A percentile compares a stretch with the other conserved stretches of the same genome.
Evolutionary conservation across 345 rosid genomes (phyloP).

Genomic region (Lumnitzera littorea): DNA sequence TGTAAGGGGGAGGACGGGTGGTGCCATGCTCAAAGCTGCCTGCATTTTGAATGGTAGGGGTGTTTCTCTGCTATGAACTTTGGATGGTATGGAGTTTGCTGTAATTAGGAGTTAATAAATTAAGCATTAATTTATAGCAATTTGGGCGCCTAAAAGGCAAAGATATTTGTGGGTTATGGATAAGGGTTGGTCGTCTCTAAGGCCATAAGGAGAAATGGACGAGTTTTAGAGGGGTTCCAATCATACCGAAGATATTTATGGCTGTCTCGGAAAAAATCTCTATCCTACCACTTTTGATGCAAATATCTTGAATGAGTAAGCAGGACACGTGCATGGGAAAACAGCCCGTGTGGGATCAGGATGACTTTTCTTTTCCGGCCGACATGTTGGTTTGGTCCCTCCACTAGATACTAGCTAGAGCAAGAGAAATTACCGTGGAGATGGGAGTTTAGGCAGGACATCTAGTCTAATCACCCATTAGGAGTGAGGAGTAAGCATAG

Average conservation of each 20-base stretch:
- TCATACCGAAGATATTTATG: slow-evolving; percentile 21
- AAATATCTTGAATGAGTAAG: not conserved
- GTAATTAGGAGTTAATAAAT: not conserved
- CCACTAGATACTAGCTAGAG: too few species aligned
- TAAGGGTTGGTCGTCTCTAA: slow-evolving; percentile 8
- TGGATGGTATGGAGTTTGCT: not conserved
- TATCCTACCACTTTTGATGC: not conserved
- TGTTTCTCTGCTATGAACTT: not conserved
- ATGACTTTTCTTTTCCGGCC: too few species aligned
- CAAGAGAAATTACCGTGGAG: too few species aligned
- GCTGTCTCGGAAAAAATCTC: not conserved
- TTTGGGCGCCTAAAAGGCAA: not conserved
- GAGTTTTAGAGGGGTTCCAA: slow-evolving; percentile 6
- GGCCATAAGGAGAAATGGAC: slow-evolving; percentile 5
- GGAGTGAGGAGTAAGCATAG: too few species aligned
- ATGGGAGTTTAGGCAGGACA: too few species aligned
- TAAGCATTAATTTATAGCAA: slow-evolving; percentile 10
- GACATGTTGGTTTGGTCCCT: too few species aligned
- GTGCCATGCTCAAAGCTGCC: slow-evolving; percentile 25
- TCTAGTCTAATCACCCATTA: too few species aligned
- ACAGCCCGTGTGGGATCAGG: too few species aligned
- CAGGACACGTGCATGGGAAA: too few species aligned
- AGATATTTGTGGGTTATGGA: slow-evolving; percentile 18
- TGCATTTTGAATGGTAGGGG: slow-evolving; percentile 21
- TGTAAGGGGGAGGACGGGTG: slow-evolving; percentile 13